Evolutionary conservation across 83 land plant species (phyloP), one percentile per base, ranked within the genome.

Genomic region (Picea abies): DNA sequence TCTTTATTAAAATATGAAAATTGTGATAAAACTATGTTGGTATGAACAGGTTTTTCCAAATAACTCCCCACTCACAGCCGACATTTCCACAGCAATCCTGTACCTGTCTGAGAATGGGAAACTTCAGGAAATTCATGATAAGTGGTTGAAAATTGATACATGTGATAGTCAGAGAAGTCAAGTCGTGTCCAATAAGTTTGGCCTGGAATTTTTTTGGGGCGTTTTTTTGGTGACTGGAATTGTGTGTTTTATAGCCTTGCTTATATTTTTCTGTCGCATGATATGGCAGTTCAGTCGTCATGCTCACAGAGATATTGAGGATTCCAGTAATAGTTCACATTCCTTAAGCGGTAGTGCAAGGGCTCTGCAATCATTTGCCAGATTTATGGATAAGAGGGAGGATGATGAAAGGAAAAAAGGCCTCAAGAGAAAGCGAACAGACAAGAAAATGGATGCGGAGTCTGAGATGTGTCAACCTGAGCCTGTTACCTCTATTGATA

Each of bases 311-410:
- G 22, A 65, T n/a, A n/a, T 65, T 25, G 68, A 65, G 25, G 11
- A 25, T 9, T n/a, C 22, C 22, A 65, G 9, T n/a, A 12, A 52
- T 52, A 52, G 58, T 52, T 52, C 58, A 52, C 58, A 26, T 29
- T 66, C 77, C 4, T 68, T 37, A 12, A 84, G 60, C 63, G 71
- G 83, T 0, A 52, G 75, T 87, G 47, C 77, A 37, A 84, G 87
- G 14, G 79, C 79, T 35, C 35, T 89, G 11, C 70, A 77, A 62
- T 52, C 81, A 10, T 91, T 91, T 32, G 80, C 90, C 26, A 87
- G 84, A 17, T 87, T 91, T 80, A 84, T 81, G 15, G 90, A 87
- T 80, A 83, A 87, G 58, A 89, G 83, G 81, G 83, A 91, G 58
- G 88, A 80, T 56, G 62, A 76, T 76, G 26, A 52, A 52, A 76